phyloP scores from a whole-genome alignment of 2,329 filamentous ascomycete species.

The Scedosporium minutisporum region DNA sequence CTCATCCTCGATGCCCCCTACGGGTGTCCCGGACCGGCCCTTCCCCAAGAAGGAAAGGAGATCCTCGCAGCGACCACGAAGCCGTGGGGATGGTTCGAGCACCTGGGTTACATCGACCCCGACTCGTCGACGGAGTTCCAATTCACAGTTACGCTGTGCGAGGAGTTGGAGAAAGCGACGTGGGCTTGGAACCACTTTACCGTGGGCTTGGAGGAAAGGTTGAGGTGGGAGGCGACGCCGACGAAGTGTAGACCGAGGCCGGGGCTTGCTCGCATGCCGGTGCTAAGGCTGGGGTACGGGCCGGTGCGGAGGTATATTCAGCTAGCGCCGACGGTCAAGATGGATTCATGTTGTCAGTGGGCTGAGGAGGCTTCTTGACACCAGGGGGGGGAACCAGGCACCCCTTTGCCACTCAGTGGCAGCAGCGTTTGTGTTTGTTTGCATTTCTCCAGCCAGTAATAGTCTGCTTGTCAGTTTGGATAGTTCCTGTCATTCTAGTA shows the following conservation, averaged over 20 bases:
- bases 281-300: background rate
- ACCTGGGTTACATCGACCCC: background rate
- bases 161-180: background rate
- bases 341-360: background rate
- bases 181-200: background rate
- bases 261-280: background rate
- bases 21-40: background rate
- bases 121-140: background rate
- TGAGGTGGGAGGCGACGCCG: background rate
- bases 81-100: background rate
- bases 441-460: no score
- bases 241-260: background rate
- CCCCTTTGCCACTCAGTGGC: no score
- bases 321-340: background rate
- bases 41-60: constrained; percentile 1
- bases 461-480: no score
- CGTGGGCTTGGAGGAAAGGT: background rate
- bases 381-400: background rate
- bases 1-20: background rate
- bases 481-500: no score
- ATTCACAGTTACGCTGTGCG: background rate
- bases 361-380: no score
- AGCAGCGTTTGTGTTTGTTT: no score
- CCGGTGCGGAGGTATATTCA: background rate
- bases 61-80: constrained; percentile 1